phyloP scores from a whole-genome alignment of 257 asterid species.

The Thymus mandschuricus region DNA sequence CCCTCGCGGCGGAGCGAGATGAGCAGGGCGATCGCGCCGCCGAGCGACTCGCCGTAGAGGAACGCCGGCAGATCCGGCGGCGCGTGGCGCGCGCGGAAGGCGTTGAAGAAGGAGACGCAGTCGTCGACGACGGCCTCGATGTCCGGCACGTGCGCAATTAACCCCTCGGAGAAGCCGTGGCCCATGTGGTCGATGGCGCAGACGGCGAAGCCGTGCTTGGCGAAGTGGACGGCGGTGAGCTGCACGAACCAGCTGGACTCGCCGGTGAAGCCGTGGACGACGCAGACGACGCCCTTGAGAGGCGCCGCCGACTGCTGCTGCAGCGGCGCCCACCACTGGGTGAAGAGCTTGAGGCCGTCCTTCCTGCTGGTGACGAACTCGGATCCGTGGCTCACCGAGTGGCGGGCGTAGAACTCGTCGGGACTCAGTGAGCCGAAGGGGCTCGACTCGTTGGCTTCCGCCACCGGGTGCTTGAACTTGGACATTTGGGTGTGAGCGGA shows the following conservation, averaged over 20 bases:
- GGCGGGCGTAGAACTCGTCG: constrained; percentile 78
- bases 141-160: constrained; percentile 79
- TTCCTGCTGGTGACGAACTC: constrained; percentile 64
- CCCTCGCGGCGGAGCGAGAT: constrained; percentile 72
- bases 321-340: constrained; percentile 93
- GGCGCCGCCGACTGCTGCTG: constrained; percentile 32
- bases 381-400: constrained; percentile 69
- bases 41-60: constrained; percentile 82
- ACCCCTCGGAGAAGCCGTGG: constrained; percentile 91
- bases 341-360: constrained; percentile 74
- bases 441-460: constrained; percentile 75
- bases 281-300: constrained; percentile 66
- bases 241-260: constrained; percentile 94
- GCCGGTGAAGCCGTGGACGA: constrained; percentile 95
- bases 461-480: constrained; percentile 69
- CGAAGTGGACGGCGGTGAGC: constrained; percentile 76
- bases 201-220: constrained; percentile 84
- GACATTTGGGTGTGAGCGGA: constrained; percentile 30
- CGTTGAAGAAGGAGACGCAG: constrained; percentile 60
- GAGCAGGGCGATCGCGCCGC: constrained; percentile 87
- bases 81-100: constrained; percentile 52
- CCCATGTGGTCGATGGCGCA: constrained; percentile 98
- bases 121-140: constrained; percentile 75
- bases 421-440: constrained; percentile 74
- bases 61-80: constrained; percentile 62